Evolutionary conservation across 176 grass and related monocot species (phyloP).

Genomic region (Urochloa ruziziensis): DNA sequence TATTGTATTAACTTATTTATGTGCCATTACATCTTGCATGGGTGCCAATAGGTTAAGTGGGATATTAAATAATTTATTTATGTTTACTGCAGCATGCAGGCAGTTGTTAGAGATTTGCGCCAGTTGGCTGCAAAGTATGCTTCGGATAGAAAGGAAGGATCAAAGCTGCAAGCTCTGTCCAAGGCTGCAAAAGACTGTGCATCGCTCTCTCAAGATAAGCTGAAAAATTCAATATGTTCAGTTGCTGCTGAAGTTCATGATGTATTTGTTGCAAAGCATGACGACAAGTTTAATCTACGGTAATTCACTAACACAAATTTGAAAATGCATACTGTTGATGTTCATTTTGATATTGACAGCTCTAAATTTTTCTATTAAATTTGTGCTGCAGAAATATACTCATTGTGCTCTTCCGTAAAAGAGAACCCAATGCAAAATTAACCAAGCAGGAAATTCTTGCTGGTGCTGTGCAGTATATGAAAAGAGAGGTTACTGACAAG

Average conservation of each 20-base stretch:
- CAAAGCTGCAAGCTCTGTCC: constrained; percentile 40
- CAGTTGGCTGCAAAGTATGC: constrained; percentile 57
- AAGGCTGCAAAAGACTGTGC: constrained; percentile 57
- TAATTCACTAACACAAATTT: background rate
- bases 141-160: constrained; percentile 51
- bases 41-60: background rate
- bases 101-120: constrained; percentile 54
- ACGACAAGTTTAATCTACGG: constrained; percentile 9
- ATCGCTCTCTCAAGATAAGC: constrained; percentile 35
- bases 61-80: constrained; percentile 9
- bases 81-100: constrained; percentile 48
- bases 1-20: background rate
- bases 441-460: constrained; percentile 59
- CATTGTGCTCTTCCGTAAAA: constrained; percentile 43
- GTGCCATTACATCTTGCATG: background rate
- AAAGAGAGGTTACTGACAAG: constrained; percentile 42
- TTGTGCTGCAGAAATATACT: constrained; percentile 40
- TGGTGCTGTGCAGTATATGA: background rate
- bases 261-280: constrained; percentile 49
- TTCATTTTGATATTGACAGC: constrained; percentile 16
- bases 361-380: background rate
- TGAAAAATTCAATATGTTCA: background rate
- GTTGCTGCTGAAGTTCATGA: constrained; percentile 53
- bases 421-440: constrained; percentile 35
- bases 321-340: constrained; percentile 10